Base-by-base conservation (phyloP, 1,284 basidiomycete species). In the Salmacisia buchloeana region DNA sequence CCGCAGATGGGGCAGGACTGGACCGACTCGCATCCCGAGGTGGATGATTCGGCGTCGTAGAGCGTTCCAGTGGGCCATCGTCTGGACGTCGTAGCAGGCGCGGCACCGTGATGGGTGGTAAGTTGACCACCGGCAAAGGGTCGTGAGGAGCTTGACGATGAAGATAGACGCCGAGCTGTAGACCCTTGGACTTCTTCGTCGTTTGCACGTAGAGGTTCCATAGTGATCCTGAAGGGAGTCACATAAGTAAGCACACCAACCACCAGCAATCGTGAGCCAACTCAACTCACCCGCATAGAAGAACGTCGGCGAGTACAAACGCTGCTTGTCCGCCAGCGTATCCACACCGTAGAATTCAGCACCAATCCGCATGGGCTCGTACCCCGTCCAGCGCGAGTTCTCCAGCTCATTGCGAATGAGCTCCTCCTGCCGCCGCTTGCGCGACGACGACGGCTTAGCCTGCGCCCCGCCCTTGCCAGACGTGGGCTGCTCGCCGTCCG, bases 311-410 rank as follows among this genome's bases (percentile, higher is more conserved):
- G 81, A 82, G 67, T 83, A 84, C 33, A 81, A 73, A 27, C 91
- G 84, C 81, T 92, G 94, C 64, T 94, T 92, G 63, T 87, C 88
- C 12, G 62, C 64, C 52, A 96, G 83, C 56, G 84, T 82, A 70
- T 90, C 89, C 29, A 92, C 84, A 70, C 90, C 89, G 87, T 90
- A 94, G 78, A 94, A 94, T 80, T 96, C 92, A 57, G 92, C 90
- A 4, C 86, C 86, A 75, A 94, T 82, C 39, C 82, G 77, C 71
- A 71, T 69, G 13, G 67, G 71, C 61, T 78, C 74, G 63, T 66
- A 75, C 1, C 73, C 67, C 18, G 83, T 70, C 2, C 43, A 60
- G 38, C 43, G 43, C 36, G 43, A 35, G 10, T 18, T 38, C 7
- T 39, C 35, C 3, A 39, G 35, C 43, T 60, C 38, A 31, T 45